Evolutionary conservation across 768 basidiomycete genomes (phyloP).

Genomic region (Suillus decipiens): DNA sequence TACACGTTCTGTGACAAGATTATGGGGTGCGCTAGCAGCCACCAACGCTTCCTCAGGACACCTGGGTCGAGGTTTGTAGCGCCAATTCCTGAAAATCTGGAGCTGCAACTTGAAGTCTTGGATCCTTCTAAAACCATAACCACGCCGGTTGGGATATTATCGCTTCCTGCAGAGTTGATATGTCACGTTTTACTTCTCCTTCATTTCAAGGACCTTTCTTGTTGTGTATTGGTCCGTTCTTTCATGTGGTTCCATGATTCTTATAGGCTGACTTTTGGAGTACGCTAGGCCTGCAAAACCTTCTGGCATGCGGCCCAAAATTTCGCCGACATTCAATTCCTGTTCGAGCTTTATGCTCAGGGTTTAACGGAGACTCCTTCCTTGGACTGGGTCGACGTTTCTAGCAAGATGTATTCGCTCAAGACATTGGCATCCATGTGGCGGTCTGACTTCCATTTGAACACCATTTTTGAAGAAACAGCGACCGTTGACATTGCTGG

Average conservation of each 20-base stretch:
- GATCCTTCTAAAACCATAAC: too few species aligned
- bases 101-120: too few species aligned
- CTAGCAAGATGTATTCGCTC: not conserved
- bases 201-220: too few species aligned
- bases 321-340: not conserved
- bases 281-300: not conserved
- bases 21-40: not conserved
- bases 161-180: too few species aligned
- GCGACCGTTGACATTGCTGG: not conserved
- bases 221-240: too few species aligned
- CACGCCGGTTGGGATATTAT: too few species aligned
- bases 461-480: not conserved
- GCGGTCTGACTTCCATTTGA: not conserved
- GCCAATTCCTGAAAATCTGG: not conserved
- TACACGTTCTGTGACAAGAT: not conserved
- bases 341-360: not conserved
- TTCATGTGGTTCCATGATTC: too few species aligned
- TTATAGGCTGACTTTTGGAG: too few species aligned
- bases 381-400: not conserved
- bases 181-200: too few species aligned
- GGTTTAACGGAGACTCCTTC: not conserved
- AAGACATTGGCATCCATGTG: not conserved
- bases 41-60: not conserved
- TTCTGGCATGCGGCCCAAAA: not conserved
- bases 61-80: not conserved